Conservation (phyloP, 148 eudicot genomes). For the Camellia lanceoleosa region DNA sequence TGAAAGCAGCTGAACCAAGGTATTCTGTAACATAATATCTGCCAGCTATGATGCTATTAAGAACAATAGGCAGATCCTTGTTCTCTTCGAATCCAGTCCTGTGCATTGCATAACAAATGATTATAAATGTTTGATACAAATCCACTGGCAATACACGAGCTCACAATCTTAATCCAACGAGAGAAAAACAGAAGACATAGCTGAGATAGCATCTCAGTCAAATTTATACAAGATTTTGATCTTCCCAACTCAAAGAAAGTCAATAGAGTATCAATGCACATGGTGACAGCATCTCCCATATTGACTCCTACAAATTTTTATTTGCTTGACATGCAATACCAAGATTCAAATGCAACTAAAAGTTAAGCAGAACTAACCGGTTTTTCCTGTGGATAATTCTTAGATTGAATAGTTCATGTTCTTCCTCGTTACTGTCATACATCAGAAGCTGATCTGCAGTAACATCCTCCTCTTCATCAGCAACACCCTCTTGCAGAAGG, state of each 20-base stretch:
- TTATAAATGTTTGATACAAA: constrained; percentile 23
- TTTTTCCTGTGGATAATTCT: constrained; percentile 93
- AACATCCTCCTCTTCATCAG: constrained; percentile 44
- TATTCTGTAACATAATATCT: constrained; percentile 78
- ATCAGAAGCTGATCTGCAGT: constrained; percentile 44
- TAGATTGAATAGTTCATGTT: constrained; percentile 73
- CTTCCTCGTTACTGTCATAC: constrained; percentile 52
- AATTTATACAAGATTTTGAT: background rate
- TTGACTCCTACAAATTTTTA: background rate
- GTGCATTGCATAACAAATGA: constrained; percentile 27
- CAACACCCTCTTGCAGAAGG: constrained; percentile 29
- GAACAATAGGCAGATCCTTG: constrained; percentile 75
- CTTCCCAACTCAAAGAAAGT: background rate
- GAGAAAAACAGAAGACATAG: background rate
- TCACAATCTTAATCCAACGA: constrained; percentile 9
- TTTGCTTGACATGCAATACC: background rate
- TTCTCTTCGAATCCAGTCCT: constrained; percentile 98
- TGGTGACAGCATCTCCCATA: background rate
- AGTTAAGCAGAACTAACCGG: constrained; percentile 43
- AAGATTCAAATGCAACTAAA: background rate
- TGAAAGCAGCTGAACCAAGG: constrained; percentile 97
- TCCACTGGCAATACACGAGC: constrained; percentile 20
- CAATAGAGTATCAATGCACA: background rate
- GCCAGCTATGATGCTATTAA: constrained; percentile 69
- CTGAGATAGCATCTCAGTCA: background rate